Percentiles rank a stretch among this genome's conserved stretches.
Evolutionary conservation across 2,329 filamentous ascomycete genomes (phyloP).

Genomic region (Aspergillus brunneoviolaceus): DNA sequence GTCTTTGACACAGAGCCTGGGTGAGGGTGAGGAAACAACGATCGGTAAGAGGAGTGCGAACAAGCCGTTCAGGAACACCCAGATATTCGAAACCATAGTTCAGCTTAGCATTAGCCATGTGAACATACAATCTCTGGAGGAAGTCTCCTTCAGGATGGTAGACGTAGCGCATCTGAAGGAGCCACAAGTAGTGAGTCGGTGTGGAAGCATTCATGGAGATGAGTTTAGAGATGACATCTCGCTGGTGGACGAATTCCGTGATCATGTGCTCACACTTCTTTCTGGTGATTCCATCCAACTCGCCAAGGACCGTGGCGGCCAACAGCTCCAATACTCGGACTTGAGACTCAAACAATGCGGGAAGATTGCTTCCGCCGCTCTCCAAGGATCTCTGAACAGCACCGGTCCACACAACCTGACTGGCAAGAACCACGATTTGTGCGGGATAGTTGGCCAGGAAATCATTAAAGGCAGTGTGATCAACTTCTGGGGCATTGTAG

Average conservation of each 20-base stretch:
- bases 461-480: slow-evolving; percentile 67
- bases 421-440: slow-evolving; percentile 92
- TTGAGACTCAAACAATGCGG: slow-evolving; percentile 73
- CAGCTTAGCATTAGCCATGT: slow-evolving; percentile 94
- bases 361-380: slow-evolving; percentile 68
- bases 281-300: slow-evolving; percentile 79
- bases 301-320: slow-evolving; percentile 83
- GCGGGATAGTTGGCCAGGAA: slow-evolving; percentile 85
- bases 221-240: slow-evolving; percentile 87
- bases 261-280: slow-evolving; percentile 99
- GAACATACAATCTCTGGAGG: slow-evolving; percentile 78
- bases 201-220: slow-evolving; percentile 71
- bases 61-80: slow-evolving; percentile 91
- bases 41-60: slow-evolving; percentile 94
- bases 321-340: slow-evolving; percentile 82
- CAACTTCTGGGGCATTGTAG: slow-evolving; percentile 69
- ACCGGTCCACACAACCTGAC: slow-evolving; percentile 90
- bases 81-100: slow-evolving; percentile 98
- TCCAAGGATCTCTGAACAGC: slow-evolving; percentile 76
- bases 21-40: slow-evolving; percentile 97
- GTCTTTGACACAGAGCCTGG: slow-evolving; percentile 88
- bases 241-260: slow-evolving; percentile 97
- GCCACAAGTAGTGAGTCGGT: slow-evolving; percentile 83
- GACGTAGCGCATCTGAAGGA: slow-evolving; percentile 94
- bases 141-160: slow-evolving; percentile 81